Conservation (phyloP, 441 rosid genomes). For the Daphne laureola region DNA sequence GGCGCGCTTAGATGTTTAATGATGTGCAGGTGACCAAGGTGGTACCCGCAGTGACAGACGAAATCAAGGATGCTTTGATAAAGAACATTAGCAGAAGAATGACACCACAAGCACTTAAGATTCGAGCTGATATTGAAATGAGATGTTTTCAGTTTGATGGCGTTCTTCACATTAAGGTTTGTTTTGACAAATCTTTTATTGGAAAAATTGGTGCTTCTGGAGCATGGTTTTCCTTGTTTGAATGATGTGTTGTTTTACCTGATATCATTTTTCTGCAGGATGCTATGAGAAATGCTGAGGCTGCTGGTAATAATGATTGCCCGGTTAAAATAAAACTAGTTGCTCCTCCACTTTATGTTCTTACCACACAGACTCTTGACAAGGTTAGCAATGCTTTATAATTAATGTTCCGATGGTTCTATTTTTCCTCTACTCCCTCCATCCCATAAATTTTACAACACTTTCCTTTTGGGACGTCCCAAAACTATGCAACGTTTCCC, state of each 20-base stretch:
- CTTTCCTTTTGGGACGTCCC: too few species aligned
- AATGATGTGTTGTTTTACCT: constrained; percentile 1
- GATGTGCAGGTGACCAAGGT: constrained; percentile 53
- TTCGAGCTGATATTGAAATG: constrained; percentile 94
- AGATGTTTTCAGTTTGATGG: constrained; percentile 97
- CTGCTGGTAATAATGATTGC: constrained; percentile 80
- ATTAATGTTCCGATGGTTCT: too few species aligned
- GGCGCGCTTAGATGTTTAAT: constrained; percentile 7
- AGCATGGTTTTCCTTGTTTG: neutral
- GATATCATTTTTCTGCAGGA: constrained; percentile 39
- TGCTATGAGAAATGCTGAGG: constrained; percentile 93
- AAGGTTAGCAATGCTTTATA: constrained; percentile 42
- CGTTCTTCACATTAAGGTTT: constrained; percentile 91
- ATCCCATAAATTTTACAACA: too few species aligned
- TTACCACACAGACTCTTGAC: constrained; percentile 93
- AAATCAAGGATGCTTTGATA: constrained; percentile 74
- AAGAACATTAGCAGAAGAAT: constrained; percentile 89
- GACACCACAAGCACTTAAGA: constrained; percentile 96
- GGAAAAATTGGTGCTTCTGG: neutral
- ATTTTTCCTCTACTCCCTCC: too few species aligned
- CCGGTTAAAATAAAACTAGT: constrained; percentile 93
- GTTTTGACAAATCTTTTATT: neutral
- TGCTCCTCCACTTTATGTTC: constrained; percentile 97
- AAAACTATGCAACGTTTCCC: too few species aligned
- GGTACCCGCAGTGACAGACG: constrained; percentile 81